A percentile compares a stretch with the other conserved stretches of the same genome.
These are phyloP conservation scores for Ascochyta clinopodiicola DNA, from an alignment of 2,329 filamentous ascomycete species.

Conservation along the genomic window DNA sequence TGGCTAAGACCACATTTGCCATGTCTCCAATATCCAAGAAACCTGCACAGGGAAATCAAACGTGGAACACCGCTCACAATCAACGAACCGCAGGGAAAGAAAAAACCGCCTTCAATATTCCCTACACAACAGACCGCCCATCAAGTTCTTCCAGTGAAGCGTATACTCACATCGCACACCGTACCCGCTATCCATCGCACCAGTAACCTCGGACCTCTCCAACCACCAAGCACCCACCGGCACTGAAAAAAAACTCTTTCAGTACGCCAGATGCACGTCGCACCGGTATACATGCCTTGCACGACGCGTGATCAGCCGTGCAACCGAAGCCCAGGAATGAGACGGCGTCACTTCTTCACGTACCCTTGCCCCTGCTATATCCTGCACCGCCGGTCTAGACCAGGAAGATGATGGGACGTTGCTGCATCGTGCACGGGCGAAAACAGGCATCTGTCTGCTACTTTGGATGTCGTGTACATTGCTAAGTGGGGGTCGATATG, in stretches of 20 bases:
- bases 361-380: neutral
- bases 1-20: no score
- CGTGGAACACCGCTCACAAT: no score
- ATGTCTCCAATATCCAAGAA: no score
- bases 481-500: neutral
- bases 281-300: neutral
- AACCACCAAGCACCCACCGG: no score
- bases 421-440: neutral
- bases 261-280: neutral
- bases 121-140: no score
- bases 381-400: neutral
- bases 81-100: no score
- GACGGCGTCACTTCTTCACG: neutral
- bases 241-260: neutral
- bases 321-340: slow-evolving; percentile 1
- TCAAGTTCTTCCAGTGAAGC: no score
- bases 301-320: neutral
- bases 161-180: no score
- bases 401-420: neutral
- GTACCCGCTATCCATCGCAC: no score
- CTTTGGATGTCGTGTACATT: neutral
- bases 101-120: no score
- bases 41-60: no score
- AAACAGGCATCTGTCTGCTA: neutral
- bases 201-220: no score